Conservation (phyloP, 2,329 filamentous ascomycete species). For the Cladosporium halotolerans region DNA sequence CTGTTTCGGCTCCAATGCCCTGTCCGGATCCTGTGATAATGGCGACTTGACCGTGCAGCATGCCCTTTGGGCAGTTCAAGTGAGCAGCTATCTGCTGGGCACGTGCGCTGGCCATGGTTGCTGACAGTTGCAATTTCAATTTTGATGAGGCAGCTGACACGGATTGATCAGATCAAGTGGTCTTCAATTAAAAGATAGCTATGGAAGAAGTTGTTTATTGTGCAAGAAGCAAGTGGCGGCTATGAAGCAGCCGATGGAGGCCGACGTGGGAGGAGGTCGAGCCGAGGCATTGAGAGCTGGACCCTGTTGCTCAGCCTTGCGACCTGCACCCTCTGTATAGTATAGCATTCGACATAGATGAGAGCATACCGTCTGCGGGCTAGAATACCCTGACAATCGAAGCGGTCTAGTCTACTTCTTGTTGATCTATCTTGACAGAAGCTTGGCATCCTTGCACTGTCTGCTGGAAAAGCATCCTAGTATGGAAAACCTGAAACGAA, state of each 20-base stretch:
- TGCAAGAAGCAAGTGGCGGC: neutral
- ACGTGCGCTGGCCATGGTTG: slow-evolving; percentile 26
- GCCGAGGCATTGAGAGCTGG: neutral
- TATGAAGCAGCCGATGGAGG: slow-evolving; percentile 5
- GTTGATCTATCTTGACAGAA: too few relatives aligned
- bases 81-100: slow-evolving; percentile 68
- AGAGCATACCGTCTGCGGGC: too few relatives aligned
- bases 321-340: too few relatives aligned
- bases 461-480: too few relatives aligned
- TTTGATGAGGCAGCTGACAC: neutral
- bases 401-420: too few relatives aligned
- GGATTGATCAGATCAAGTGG: neutral
- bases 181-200: neutral
- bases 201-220: neutral
- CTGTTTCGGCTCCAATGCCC: slow-evolving; percentile 77
- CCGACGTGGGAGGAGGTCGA: neutral
- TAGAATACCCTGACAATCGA: too few relatives aligned
- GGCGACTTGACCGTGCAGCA: slow-evolving; percentile 73
- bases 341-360: too few relatives aligned
- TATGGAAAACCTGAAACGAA: too few relatives aligned
- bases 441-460: too few relatives aligned
- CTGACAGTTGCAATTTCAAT: neutral
- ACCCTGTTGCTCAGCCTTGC: too few relatives aligned
- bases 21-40: slow-evolving; percentile 77
- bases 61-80: slow-evolving; percentile 73